These are phyloP conservation scores for Pleurotus salmoneostramineus DNA, from an alignment of 768 basidiomycete species.

Conservation along the genomic window DNA sequence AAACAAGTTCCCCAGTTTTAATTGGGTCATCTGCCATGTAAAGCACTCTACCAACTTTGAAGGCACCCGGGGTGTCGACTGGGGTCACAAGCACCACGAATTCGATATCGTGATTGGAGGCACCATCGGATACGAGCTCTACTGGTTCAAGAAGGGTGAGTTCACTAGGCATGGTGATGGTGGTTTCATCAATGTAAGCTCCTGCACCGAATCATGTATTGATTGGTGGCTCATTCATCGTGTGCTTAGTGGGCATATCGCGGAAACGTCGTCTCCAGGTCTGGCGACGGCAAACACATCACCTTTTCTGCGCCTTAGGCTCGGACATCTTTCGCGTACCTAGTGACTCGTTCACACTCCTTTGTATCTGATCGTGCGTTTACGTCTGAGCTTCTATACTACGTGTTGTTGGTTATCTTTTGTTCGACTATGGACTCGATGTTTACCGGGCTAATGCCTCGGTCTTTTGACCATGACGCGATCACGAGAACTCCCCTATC, in stretches of 20 bases:
- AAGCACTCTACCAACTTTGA: not conserved
- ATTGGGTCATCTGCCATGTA: not conserved
- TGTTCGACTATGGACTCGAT: too few relatives aligned
- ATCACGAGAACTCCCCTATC: too few relatives aligned
- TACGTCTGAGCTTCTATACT: too few relatives aligned
- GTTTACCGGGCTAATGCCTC: too few relatives aligned
- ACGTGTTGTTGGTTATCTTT: too few relatives aligned
- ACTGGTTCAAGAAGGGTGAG: slow-evolving; percentile 2
- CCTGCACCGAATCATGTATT: too few relatives aligned
- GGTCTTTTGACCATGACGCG: too few relatives aligned
- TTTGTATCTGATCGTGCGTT: too few relatives aligned
- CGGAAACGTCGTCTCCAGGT: not conserved
- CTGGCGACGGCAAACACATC: not conserved
- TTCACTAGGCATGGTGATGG: slow-evolving; percentile 9
- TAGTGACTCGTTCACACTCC: too few relatives aligned
- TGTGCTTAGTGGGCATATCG: not conserved
- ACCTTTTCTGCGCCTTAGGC: not conserved
- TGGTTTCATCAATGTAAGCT: slow-evolving; percentile 11
- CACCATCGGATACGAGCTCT: not conserved
- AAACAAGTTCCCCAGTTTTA: not conserved
- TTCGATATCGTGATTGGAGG: not conserved
- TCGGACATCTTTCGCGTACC: not conserved
- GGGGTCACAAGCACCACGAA: not conserved
- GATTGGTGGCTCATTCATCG: not conserved
- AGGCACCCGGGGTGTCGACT: not conserved